These are phyloP conservation scores for Musa acuminata DNA, from an alignment of 176 grass and related monocot genomes.

Conservation along the genomic window DNA sequence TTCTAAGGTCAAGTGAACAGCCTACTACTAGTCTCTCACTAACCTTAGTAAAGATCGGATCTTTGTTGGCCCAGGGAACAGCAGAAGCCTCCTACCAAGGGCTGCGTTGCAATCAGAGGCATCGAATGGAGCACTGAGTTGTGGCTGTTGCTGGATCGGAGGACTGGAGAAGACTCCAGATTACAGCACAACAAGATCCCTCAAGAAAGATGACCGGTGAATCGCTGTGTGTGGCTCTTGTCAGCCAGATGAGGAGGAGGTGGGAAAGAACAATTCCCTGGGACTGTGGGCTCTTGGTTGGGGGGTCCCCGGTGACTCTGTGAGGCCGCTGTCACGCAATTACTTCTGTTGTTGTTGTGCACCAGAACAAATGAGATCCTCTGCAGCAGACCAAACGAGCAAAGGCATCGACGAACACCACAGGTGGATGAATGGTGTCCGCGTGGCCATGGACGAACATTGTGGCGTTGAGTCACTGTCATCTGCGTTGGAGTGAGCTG, in stretches of 20 bases:
- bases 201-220: not conserved
- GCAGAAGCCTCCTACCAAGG: not conserved
- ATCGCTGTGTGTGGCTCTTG: not conserved
- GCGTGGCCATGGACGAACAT: not conserved
- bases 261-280: not conserved
- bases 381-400: not conserved
- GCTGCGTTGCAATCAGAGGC: not conserved
- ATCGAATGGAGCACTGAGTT: not conserved
- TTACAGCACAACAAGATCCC: not conserved
- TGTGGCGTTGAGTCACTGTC: not conserved
- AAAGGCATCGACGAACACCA: not conserved
- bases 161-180: not conserved
- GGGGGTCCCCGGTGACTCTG: not conserved
- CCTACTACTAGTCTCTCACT: too few species aligned
- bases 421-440: not conserved
- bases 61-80: not conserved
- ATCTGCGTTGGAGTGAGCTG: not conserved
- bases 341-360: not conserved
- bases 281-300: not conserved
- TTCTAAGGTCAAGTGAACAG: not conserved
- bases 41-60: not conserved
- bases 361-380: not conserved
- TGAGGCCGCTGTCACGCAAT: slow-evolving; percentile 5
- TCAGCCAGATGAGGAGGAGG: not conserved
- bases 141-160: not conserved